These are phyloP conservation scores for Viola odorata DNA, from an alignment of 345 rosid genomes.

Conservation along the genomic window DNA sequence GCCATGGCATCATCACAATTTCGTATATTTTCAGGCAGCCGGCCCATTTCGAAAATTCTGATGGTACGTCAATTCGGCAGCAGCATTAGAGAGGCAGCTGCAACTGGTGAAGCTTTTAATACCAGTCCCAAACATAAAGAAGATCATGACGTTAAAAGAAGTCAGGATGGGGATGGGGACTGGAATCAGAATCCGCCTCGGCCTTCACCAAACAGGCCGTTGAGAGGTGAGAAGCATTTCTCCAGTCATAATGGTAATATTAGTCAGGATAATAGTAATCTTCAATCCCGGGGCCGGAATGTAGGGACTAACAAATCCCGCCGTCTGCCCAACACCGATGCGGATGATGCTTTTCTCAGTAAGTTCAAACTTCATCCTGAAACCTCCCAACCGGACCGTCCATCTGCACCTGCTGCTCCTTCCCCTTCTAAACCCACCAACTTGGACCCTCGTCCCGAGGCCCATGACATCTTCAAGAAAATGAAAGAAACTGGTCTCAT, in stretches of 20 bases:
- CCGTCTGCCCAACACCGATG: background rate
- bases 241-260: background rate
- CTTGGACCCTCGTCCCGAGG: constrained; percentile 12
- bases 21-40: background rate
- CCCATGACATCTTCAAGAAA: constrained; percentile 59
- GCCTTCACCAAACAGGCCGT: constrained; percentile 18
- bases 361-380: constrained; percentile 17
- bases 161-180: background rate
- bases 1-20: no score
- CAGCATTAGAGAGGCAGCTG: background rate
- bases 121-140: constrained; percentile 1
- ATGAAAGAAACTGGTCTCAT: constrained; percentile 92
- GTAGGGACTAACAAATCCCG: background rate
- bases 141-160: background rate
- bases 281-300: background rate
- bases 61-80: constrained; percentile 7
- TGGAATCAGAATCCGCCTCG: constrained; percentile 8
- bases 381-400: background rate
- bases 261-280: background rate
- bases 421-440: background rate
- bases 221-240: constrained; percentile 7
- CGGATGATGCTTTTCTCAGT: constrained; percentile 18
- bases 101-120: background rate
- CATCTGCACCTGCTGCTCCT: background rate
- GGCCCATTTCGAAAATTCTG: background rate